phyloP scores from a whole-genome alignment of 805 yeast genomes.

The Starmerella roubikii region DNA sequence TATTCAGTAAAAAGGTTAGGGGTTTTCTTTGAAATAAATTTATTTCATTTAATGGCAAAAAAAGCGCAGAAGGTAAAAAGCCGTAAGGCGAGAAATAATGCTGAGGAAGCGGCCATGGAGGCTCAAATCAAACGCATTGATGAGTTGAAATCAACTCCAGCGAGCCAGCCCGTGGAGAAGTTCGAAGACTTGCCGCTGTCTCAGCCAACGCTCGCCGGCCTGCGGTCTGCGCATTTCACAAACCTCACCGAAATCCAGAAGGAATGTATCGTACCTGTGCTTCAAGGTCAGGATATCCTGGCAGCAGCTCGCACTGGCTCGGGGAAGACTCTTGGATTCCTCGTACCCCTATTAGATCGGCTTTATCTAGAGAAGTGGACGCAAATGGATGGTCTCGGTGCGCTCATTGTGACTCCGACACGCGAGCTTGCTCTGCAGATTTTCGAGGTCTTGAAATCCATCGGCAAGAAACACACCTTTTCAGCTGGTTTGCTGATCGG shows the following conservation, averaged over 20 bases:
- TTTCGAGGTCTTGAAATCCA: conserved; percentile 70
- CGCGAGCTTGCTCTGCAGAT: conserved; percentile 84
- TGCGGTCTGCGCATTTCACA: conserved; percentile 64
- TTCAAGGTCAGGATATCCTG: conserved; percentile 65
- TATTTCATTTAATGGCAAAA: conserved; percentile 2
- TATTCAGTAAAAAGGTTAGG: too few species aligned
- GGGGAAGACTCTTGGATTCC: conserved; percentile 79
- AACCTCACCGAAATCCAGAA: conserved; percentile 77
- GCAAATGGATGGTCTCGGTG: conserved; percentile 78
- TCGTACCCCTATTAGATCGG: conserved; percentile 56
- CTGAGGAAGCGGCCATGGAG: conserved; percentile 8
- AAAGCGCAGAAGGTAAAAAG: conserved; percentile 4
- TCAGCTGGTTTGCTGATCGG: conserved; percentile 90
- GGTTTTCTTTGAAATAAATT: background rate
- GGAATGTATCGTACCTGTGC: conserved; percentile 57
- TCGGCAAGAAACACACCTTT: conserved; percentile 60
- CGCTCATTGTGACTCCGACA: conserved; percentile 79
- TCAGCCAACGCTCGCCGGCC: conserved; percentile 48
- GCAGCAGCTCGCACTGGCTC: conserved; percentile 88
- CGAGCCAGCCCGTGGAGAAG: conserved; percentile 29
- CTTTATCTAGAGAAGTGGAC: conserved; percentile 60
- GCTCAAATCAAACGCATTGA: conserved; percentile 9
- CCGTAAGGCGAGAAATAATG: conserved; percentile 5
- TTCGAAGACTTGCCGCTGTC: conserved; percentile 74
- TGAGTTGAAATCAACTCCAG: background rate